Evolutionary conservation across 2,329 filamentous ascomycete genomes (phyloP).

Genomic region (Phoma sp.): DNA sequence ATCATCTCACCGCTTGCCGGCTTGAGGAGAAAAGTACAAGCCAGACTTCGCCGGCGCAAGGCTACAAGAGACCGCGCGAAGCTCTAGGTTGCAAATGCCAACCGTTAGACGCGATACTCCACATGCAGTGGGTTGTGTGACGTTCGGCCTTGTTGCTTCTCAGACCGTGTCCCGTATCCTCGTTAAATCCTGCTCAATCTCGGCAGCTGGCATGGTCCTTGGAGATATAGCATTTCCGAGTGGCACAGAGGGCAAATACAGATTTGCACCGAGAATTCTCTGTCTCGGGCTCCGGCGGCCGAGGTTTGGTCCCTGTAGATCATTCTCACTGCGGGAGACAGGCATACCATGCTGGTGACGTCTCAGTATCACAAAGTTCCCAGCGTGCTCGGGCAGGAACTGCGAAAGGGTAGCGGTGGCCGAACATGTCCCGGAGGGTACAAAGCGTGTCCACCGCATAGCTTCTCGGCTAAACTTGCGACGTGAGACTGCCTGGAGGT

Average conservation of each 20-base stretch:
- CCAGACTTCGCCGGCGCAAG: constrained; percentile 7
- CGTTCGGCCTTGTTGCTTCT: constrained; percentile 2
- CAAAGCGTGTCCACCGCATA: neutral
- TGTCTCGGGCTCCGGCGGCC: constrained; percentile 5
- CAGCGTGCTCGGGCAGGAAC: constrained; percentile 3
- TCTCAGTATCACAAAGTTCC: constrained; percentile 6
- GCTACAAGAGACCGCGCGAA: constrained; percentile 10
- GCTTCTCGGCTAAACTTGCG: constrained; percentile 7
- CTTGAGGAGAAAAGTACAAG: neutral
- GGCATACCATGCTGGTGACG: constrained; percentile 14
- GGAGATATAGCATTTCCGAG: constrained; percentile 4
- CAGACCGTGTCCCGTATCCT: neutral
- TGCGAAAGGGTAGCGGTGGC: constrained; percentile 7
- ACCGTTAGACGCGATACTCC: constrained; percentile 7
- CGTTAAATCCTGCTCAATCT: constrained; percentile 13
- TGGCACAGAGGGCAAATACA: constrained; percentile 17
- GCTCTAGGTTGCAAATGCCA: constrained; percentile 2
- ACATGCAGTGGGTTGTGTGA: constrained; percentile 9
- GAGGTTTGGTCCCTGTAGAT: constrained; percentile 20
- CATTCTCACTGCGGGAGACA: constrained; percentile 12
- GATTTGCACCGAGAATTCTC: constrained; percentile 13
- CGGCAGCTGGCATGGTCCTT: constrained; percentile 6
- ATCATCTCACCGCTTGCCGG: constrained; percentile 1
- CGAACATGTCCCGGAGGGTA: neutral
- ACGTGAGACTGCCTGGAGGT: neutral